Evolutionary conservation across 495 filamentous ascomycete genomes (phyloP), one percentile per base, ranked within the genome.

Genomic region (Rostrohypoxylon terebratum): DNA sequence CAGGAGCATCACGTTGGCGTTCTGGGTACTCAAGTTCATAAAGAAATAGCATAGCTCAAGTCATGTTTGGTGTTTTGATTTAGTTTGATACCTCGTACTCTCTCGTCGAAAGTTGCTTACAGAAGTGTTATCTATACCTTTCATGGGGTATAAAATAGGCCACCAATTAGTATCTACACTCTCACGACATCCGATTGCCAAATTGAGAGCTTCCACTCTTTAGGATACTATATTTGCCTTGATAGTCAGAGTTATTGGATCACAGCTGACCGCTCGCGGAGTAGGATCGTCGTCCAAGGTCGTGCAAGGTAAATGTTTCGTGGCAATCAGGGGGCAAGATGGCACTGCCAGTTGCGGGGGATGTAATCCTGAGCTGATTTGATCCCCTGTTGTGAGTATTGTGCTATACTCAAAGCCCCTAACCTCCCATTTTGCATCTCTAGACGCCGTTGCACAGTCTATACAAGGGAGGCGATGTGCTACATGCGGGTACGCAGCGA

Each of bases 21-120:
- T 69, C 25, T 51, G 47, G 51, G 33, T 59, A 53, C 18, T 50
- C 42, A 23, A 44, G 59, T 59, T 47, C 59, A 62, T 69, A 69
- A 28, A 28, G 59, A 69, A 69, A 63, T 9, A 69, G 59, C 44
- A 40, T 42, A 34, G 6, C 42, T 40, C 38, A 42, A 47, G 11
- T 59, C 21, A 31, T 14, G 33, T 66, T 45, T 66, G 33, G 16
- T 55, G 7, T 51, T 53, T 53, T 38, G 10, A 28, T 13, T 55
- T 23, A 8, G 18, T 4, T 2, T 48, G 20, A 21, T 45, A 45
- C 18, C 6, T 21, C 10, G 4, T 44, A 45, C 16, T 45, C 8
- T n/a, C 18, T 45, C 14, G 1, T 28, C 28, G 28, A 28, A 28
- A 28, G 6, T 4, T 28, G 28, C 28, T 3, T 3, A 28, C 28